Conservation (phyloP, 2,329 filamentous ascomycete species). For the Cyanodermella asteris region DNA sequence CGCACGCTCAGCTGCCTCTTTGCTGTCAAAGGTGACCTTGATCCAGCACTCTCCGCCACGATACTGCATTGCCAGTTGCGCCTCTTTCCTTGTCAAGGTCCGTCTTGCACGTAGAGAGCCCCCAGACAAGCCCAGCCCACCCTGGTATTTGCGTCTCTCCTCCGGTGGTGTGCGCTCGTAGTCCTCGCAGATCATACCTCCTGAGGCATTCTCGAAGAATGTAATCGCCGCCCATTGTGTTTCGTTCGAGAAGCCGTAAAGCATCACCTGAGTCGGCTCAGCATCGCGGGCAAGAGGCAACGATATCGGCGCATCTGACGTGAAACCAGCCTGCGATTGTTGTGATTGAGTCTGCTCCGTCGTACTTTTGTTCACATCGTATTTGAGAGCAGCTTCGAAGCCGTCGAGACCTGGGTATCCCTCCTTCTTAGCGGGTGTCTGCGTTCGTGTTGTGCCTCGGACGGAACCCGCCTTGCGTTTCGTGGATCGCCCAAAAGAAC, state of each 20-base stretch:
- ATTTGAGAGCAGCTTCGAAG: slow-evolving; percentile 23
- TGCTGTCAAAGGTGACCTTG: slow-evolving; percentile 60
- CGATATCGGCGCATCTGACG: too few species aligned
- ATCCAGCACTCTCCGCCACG: slow-evolving; percentile 84
- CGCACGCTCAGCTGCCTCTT: slow-evolving; percentile 47
- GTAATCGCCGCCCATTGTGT: slow-evolving; percentile 71
- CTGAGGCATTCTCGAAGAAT: slow-evolving; percentile 66
- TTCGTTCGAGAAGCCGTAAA: slow-evolving; percentile 50
- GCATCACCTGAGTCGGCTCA: slow-evolving; percentile 54
- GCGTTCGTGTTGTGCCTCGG: slow-evolving; percentile 32
- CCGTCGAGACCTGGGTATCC: slow-evolving; percentile 29
- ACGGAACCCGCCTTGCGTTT: slow-evolving; percentile 26
- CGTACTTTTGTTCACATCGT: slow-evolving; percentile 16
- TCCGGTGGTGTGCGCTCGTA: slow-evolving; percentile 70
- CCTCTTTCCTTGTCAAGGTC: slow-evolving; percentile 49
- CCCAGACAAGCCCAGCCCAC: too few species aligned
- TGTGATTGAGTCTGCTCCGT: slow-evolving; percentile 6
- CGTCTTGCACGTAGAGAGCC: too few species aligned
- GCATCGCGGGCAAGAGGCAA: slow-evolving; percentile 19
- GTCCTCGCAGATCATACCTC: slow-evolving; percentile 71
- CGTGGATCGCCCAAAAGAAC: slow-evolving; percentile 33
- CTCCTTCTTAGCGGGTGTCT: slow-evolving; percentile 34
- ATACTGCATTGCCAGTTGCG: slow-evolving; percentile 58
- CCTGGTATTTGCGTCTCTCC: slow-evolving; percentile 45
- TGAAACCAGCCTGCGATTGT: slow-evolving; percentile 9